These are phyloP conservation scores for Heritiera littoralis DNA, from an alignment of 345 rosid species.

Conservation along the genomic window DNA sequence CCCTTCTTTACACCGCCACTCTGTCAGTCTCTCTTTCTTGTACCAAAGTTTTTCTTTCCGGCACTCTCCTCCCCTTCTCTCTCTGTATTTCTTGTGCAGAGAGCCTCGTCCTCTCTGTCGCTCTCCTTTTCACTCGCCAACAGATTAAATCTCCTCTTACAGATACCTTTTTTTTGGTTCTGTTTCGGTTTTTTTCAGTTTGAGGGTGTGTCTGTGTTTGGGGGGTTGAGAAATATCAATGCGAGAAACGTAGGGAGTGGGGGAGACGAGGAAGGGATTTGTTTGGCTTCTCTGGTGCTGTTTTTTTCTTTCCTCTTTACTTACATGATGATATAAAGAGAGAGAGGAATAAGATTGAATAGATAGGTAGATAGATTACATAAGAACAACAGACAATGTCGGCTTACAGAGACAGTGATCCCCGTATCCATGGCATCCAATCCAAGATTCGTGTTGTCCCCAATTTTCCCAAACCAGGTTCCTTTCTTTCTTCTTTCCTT, in stretches of 20 bases:
- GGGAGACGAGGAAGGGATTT: background rate
- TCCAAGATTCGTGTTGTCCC: slow-evolving; percentile 86
- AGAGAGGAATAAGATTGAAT: background rate
- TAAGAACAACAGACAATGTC: slow-evolving; percentile 55
- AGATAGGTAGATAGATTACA: background rate
- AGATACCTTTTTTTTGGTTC: background rate
- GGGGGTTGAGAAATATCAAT: background rate
- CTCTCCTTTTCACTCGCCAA: background rate
- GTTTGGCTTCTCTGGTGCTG: background rate
- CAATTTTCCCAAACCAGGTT: slow-evolving; percentile 81
- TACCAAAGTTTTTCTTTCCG: background rate
- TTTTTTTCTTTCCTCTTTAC: background rate
- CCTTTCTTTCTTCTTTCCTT: background rate
- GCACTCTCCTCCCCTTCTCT: background rate
- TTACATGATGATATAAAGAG: background rate
- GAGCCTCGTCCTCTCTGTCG: slow-evolving; percentile 18
- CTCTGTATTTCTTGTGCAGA: slow-evolving; percentile 31
- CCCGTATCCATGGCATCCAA: slow-evolving; percentile 75
- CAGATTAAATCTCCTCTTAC: slow-evolving; percentile 17
- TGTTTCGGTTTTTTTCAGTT: background rate
- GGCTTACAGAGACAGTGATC: slow-evolving; percentile 56
- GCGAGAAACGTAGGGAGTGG: background rate
- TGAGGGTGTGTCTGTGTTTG: slow-evolving; percentile 6
- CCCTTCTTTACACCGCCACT: background rate
- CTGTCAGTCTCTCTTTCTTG: background rate